Conservation (phyloP, 2,329 filamentous ascomycete species). For the Helicocarpus griseus region DNA sequence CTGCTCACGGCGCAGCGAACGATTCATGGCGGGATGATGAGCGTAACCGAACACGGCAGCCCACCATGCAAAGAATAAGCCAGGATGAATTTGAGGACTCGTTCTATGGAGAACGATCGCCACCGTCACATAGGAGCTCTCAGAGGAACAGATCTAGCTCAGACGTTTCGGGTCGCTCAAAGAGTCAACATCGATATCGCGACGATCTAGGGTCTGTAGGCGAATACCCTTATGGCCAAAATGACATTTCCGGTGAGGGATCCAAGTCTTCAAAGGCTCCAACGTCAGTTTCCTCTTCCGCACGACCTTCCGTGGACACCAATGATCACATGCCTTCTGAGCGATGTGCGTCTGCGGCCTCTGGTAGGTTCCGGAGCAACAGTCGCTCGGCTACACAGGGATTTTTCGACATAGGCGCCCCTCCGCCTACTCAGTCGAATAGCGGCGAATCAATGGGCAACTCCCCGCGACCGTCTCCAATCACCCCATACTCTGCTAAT, state of each 20-base stretch:
- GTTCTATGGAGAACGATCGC: slow-evolving; percentile 24
- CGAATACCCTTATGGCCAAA: slow-evolving; percentile 31
- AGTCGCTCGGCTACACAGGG: slow-evolving; percentile 26
- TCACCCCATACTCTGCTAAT: slow-evolving; percentile 41
- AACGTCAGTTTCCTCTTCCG: slow-evolving; percentile 23
- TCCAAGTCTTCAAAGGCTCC: slow-evolving; percentile 17
- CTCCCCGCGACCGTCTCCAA: slow-evolving; percentile 35
- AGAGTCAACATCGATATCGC: slow-evolving; percentile 42
- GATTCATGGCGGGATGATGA: slow-evolving; percentile 31
- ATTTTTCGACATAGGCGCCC: slow-evolving; percentile 26
- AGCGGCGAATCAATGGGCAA: slow-evolving; percentile 27
- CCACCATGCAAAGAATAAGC: slow-evolving; percentile 17
- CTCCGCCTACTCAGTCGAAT: slow-evolving; percentile 18
- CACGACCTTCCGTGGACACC: slow-evolving; percentile 29
- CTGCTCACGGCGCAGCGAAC: slow-evolving; percentile 21
- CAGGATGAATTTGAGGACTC: slow-evolving; percentile 27
- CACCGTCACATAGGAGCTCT: slow-evolving; percentile 30
- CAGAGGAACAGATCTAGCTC: slow-evolving; percentile 47
- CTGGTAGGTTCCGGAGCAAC: slow-evolving; percentile 30
- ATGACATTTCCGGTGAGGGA: slow-evolving; percentile 19
- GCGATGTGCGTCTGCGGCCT: slow-evolving; percentile 29
- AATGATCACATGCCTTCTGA: slow-evolving; percentile 22
- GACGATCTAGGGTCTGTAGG: slow-evolving; percentile 46
- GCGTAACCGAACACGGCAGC: slow-evolving; percentile 7
- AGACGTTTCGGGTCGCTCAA: slow-evolving; percentile 43